phyloP scores from a whole-genome alignment of 257 asterid species.

The Jaltomata sinuosa region DNA sequence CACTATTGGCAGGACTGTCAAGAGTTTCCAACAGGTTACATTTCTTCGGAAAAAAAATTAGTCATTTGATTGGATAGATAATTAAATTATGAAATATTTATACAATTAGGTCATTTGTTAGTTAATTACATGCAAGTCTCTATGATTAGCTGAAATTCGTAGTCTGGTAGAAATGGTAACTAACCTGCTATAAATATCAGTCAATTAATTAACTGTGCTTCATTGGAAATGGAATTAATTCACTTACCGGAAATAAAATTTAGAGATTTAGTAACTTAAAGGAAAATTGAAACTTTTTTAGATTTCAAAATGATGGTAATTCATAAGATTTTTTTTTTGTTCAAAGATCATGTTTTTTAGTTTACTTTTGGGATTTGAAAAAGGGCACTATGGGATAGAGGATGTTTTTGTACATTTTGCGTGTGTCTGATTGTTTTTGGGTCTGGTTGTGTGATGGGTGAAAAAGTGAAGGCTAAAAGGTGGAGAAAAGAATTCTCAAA shows the following conservation, averaged over 20 bases:
- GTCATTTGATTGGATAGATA: neutral
- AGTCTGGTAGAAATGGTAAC: neutral
- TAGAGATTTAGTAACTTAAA: neutral
- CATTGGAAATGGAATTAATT: neutral
- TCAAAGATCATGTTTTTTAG: neutral
- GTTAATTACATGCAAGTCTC: neutral
- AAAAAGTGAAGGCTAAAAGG: neutral
- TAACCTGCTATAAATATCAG: neutral
- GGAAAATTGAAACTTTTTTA: neutral
- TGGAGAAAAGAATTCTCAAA: neutral
- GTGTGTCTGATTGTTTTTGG: neutral
- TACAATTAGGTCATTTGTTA: neutral
- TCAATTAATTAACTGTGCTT: neutral
- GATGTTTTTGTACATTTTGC: neutral
- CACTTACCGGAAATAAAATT: neutral
- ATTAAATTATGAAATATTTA: neutral
- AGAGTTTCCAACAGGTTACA: constrained; percentile 85
- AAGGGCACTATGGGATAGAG: neutral
- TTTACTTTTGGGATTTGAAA: neutral
- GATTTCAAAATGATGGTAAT: neutral
- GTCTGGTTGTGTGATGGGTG: neutral
- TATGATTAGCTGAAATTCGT: neutral
- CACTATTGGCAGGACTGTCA: constrained; percentile 79
- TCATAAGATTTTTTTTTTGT: neutral
- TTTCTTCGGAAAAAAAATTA: neutral